Evolutionary conservation across 371 early-diverging fungal species (phyloP).

Genomic region (Mucor saturninus): DNA sequence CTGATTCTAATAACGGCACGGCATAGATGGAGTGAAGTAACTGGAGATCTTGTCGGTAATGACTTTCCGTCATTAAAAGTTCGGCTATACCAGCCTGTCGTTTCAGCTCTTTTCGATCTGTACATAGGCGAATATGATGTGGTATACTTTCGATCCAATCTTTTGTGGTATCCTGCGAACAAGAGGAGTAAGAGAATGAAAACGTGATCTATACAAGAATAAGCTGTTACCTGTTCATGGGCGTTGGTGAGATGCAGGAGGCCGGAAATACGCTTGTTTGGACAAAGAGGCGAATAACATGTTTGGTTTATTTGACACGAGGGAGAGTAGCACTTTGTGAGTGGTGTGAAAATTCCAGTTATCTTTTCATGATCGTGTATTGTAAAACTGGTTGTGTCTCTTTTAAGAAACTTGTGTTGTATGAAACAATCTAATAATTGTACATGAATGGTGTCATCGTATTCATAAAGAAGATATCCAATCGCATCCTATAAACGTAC

Average conservation of each 20-base stretch:
- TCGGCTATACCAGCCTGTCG: constrained; percentile 46
- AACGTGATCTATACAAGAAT: background rate
- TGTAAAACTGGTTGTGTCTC: background rate
- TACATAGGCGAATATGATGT: constrained; percentile 19
- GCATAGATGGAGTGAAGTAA: constrained; percentile 37
- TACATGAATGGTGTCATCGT: constrained; percentile 19
- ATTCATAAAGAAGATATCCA: constrained; percentile 31
- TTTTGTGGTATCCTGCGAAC: background rate
- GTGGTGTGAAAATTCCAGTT: constrained; percentile 34
- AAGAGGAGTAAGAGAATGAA: background rate
- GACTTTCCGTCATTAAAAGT: constrained; percentile 35
- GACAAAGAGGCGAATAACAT: constrained; percentile 45
- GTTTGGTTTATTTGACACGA: constrained; percentile 23
- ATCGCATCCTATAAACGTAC: constrained; percentile 29
- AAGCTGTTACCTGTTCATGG: background rate
- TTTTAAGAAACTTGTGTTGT: constrained; percentile 11
- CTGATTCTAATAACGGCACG: constrained; percentile 31
- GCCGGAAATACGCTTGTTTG: constrained; percentile 26
- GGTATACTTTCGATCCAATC: constrained; percentile 33
- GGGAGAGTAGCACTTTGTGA: constrained; percentile 42
- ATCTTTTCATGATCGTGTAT: constrained; percentile 3
- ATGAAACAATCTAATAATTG: constrained; percentile 33
- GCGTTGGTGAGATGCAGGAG: constrained; percentile 9
- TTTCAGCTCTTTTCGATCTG: constrained; percentile 33
- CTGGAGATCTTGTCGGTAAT: constrained; percentile 35